phyloP scores from a whole-genome alignment of 1,284 basidiomycete genomes.

The Ustilago vetiveriae region DNA sequence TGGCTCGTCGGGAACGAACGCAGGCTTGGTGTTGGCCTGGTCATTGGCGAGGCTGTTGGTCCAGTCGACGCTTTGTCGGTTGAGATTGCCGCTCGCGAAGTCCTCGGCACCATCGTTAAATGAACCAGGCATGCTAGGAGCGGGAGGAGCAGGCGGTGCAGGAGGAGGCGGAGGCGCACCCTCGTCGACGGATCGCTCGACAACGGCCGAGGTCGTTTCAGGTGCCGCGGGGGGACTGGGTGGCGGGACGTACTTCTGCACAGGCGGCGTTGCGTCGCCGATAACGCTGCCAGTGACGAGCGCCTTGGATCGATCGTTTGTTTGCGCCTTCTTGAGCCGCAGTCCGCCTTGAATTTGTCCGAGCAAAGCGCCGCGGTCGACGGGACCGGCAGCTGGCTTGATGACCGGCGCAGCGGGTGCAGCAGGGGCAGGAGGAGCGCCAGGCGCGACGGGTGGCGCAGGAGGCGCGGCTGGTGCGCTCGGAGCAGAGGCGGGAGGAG shows the following conservation, averaged over 20 bases:
- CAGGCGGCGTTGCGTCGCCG: conserved; percentile 77
- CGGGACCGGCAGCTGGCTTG: conserved; percentile 67
- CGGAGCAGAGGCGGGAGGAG: conserved; percentile 46
- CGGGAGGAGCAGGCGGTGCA: conserved; percentile 65
- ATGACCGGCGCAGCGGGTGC: conserved; percentile 50
- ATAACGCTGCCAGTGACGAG: conserved; percentile 79
- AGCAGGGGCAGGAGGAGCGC: conserved; percentile 66
- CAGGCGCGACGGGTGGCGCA: conserved; percentile 40
- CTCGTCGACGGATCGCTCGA: conserved; percentile 18
- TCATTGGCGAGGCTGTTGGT: conserved; percentile 87
- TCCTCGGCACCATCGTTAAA: conserved; percentile 52
- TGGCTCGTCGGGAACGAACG: conserved; percentile 70
- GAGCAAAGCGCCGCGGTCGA: conserved; percentile 78
- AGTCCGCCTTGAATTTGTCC: conserved; percentile 83
- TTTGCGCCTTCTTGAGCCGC: conserved; percentile 79
- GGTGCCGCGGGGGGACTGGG: conserved; percentile 51
- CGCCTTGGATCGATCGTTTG: conserved; percentile 82
- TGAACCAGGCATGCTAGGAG: conserved; percentile 43
- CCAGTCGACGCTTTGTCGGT: conserved; percentile 90
- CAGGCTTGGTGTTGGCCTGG: conserved; percentile 66
- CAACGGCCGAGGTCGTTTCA: conserved; percentile 45
- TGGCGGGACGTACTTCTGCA: conserved; percentile 67
- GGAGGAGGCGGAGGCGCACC: conserved; percentile 64
- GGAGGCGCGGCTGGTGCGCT: conserved; percentile 43
- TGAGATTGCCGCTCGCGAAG: conserved; percentile 68